Percentiles rank a stretch among this genome's conserved stretches.
Conservation (phyloP, 2,329 filamentous ascomycete genomes). For the Talaromyces sp. region DNA sequence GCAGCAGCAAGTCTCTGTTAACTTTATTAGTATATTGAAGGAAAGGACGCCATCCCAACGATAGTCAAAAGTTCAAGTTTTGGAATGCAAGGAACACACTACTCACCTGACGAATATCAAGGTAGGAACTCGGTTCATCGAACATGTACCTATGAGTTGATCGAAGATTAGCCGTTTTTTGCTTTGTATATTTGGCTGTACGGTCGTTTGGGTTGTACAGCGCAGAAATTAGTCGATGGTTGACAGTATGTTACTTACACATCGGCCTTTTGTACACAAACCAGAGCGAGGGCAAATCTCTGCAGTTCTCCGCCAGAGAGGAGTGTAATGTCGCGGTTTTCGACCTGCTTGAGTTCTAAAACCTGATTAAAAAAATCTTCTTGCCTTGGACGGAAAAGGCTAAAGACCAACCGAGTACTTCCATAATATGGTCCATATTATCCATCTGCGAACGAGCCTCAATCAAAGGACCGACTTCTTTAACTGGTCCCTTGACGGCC, state of each 20-base stretch:
- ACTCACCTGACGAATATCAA: constrained; percentile 63
- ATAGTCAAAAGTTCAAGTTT: background rate
- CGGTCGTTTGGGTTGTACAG: background rate
- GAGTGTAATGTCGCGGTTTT: constrained; percentile 82
- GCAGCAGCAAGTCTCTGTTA: constrained; percentile 95
- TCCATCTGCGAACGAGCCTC: constrained; percentile 69
- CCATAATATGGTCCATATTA: constrained; percentile 75
- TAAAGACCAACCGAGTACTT: constrained; percentile 58
- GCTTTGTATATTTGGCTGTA: background rate
- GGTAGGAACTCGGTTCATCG: constrained; percentile 96
- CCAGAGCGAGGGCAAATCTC: constrained; percentile 92
- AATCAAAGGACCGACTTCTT: constrained; percentile 74
- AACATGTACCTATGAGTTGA: constrained; percentile 74
- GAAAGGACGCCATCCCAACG: background rate
- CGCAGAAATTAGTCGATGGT: background rate
- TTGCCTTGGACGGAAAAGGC: background rate
- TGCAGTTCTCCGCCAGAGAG: constrained; percentile 97
- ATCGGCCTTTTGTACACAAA: constrained; percentile 93
- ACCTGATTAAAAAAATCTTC: constrained; percentile 14
- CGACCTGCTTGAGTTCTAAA: constrained; percentile 76
- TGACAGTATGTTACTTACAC: constrained; percentile 49
- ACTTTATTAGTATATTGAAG: constrained; percentile 10
- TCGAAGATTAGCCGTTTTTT: background rate
- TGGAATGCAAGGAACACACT: background rate
- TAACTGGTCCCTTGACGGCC: constrained; percentile 76